These are phyloP conservation scores for Diaporthe citri DNA, from an alignment of 2,329 filamentous ascomycete genomes.

Conservation along the genomic window DNA sequence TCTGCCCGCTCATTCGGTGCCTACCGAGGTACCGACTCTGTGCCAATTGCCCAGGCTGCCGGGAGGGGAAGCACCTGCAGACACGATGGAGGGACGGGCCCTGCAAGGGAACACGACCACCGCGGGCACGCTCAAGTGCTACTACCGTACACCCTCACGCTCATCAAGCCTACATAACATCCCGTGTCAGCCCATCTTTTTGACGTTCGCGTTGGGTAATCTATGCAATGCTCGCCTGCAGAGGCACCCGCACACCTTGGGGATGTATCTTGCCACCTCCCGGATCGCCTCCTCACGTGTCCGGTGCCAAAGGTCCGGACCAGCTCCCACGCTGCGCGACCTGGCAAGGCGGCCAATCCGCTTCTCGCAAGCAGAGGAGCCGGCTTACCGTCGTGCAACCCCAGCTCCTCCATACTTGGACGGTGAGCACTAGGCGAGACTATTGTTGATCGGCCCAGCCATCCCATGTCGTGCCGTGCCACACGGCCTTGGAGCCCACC, in stretches of 20 bases:
- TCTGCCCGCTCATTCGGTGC: constrained; percentile 3
- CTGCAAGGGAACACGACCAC: constrained; percentile 18
- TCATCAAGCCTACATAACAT: background rate
- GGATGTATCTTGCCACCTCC: background rate
- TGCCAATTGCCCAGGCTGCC: background rate
- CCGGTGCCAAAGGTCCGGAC: background rate
- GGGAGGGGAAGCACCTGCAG: constrained; percentile 9
- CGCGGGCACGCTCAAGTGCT: background rate
- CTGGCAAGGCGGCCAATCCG: constrained; percentile 26
- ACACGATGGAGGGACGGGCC: constrained; percentile 32
- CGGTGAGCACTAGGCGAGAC: constrained; percentile 29
- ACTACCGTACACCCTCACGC: background rate
- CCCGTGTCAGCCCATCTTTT: background rate
- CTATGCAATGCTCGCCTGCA: background rate
- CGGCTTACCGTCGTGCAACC: constrained; percentile 19
- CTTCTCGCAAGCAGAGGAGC: background rate
- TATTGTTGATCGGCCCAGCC: constrained; percentile 28
- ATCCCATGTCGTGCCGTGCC: constrained; percentile 15
- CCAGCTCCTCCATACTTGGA: constrained; percentile 20
- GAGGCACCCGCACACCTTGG: background rate
- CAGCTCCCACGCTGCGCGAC: background rate
- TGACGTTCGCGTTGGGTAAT: background rate
- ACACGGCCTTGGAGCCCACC: constrained; percentile 4
- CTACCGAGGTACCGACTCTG: background rate
- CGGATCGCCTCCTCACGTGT: background rate